phyloP scores from a whole-genome alignment of 371 early-diverging fungal species.

The Mortierella sp. region DNA sequence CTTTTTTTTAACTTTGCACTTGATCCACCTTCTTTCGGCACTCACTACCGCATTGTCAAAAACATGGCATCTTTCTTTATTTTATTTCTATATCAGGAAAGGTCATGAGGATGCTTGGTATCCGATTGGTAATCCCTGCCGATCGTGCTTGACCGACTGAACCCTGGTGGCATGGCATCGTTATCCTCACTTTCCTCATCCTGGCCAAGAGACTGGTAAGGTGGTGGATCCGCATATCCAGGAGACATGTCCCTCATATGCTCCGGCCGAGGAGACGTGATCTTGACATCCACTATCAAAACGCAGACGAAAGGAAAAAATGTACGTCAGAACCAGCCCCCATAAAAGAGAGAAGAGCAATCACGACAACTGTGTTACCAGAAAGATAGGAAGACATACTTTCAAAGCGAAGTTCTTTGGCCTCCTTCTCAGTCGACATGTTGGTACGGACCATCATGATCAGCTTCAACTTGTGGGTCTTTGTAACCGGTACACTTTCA shows the following conservation, averaged over 20 bases:
- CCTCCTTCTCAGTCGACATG: background rate
- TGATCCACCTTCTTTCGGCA: no score
- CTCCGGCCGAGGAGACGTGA: background rate
- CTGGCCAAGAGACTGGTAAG: background rate
- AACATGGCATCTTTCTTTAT: no score
- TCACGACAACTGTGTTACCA: background rate
- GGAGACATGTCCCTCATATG: background rate
- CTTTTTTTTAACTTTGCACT: no score
- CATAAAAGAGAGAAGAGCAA: background rate
- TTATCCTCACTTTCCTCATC: background rate
- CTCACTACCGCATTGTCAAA: no score
- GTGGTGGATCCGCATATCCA: background rate
- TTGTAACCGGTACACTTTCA: background rate
- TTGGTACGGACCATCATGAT: background rate
- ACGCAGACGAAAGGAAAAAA: background rate
- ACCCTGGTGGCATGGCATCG: background rate
- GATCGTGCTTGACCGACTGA: background rate
- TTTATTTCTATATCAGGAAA: no score
- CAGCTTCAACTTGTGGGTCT: background rate
- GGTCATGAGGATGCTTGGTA: background rate
- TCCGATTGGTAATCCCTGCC: background rate
- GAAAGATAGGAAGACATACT: background rate
- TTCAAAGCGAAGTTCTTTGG: background rate
- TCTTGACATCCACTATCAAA: background rate
- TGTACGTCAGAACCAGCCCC: background rate